These are phyloP conservation scores for Solanum paucissectum DNA, from an alignment of 257 asterid species.

Conservation along the genomic window DNA sequence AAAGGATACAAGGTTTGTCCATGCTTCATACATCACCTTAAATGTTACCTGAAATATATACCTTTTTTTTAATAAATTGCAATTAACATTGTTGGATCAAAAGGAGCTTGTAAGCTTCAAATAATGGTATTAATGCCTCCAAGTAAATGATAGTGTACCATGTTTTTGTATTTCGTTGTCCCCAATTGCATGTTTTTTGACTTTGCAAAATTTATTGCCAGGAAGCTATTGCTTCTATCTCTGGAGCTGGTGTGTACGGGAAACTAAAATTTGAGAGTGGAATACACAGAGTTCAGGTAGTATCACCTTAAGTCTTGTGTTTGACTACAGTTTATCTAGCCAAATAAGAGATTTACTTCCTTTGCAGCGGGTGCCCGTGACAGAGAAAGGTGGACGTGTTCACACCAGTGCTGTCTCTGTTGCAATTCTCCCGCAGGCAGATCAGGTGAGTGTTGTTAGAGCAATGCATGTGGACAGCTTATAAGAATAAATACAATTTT, in stretches of 20 bases:
- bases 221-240: slow-evolving; percentile 95
- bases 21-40: not conserved
- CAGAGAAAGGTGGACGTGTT: slow-evolving; percentile 89
- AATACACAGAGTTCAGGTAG: slow-evolving; percentile 95
- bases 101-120: not conserved
- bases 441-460: slow-evolving; percentile 44
- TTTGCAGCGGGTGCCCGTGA: slow-evolving; percentile 84
- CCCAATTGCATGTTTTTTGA: not conserved
- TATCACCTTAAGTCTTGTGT: not conserved
- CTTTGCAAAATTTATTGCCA: slow-evolving; percentile 16
- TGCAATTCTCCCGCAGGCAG: slow-evolving; percentile 95
- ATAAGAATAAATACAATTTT: not conserved
- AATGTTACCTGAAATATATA: not conserved
- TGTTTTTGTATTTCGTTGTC: slow-evolving; percentile 1
- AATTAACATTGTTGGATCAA: not conserved
- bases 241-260: slow-evolving; percentile 86
- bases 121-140: not conserved
- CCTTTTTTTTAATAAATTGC: not conserved
- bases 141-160: not conserved
- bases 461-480: not conserved
- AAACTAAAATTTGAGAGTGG: slow-evolving; percentile 96
- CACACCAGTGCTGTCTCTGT: slow-evolving; percentile 97
- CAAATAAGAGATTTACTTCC: slow-evolving; percentile 11
- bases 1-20: slow-evolving; percentile 78
- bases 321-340: not conserved